phyloP scores from a whole-genome alignment of 257 asterid genomes.

The Parsonsia alboflavescens region DNA sequence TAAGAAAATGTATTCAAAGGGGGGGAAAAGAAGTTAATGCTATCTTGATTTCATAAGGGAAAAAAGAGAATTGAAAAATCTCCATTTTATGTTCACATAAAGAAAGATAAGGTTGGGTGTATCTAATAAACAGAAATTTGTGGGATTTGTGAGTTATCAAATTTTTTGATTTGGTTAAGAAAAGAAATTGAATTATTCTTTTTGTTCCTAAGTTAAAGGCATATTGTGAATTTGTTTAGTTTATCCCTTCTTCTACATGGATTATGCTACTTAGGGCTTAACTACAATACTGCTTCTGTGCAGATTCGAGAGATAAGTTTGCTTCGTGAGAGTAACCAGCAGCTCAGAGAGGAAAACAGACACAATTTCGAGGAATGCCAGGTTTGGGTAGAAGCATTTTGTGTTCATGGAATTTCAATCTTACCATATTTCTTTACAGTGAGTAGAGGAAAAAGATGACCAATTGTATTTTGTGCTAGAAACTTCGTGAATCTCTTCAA shows the following conservation, averaged over 20 bases:
- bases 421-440: not conserved
- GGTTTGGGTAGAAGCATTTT: slow-evolving; percentile 11
- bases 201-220: not conserved
- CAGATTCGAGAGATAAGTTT: slow-evolving; percentile 72
- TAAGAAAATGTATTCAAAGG: no score
- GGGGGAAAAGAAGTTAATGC: no score
- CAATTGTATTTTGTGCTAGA: slow-evolving; percentile 21
- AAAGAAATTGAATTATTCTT: not conserved
- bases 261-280: not conserved
- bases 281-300: not conserved
- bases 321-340: slow-evolving; percentile 92
- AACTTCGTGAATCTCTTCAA: slow-evolving; percentile 65
- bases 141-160: not conserved
- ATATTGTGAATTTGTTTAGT: not conserved
- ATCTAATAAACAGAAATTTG: not conserved
- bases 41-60: no score
- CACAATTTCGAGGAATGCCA: slow-evolving; percentile 89
- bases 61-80: no score
- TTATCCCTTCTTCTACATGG: not conserved
- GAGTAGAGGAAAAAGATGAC: not conserved
- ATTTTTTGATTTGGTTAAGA: not conserved
- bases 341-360: slow-evolving; percentile 86
- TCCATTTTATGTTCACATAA: no score
- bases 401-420: not conserved
- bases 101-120: no score